Base-by-base conservation (phyloP, 306 rosid species). In the Cyamopsis tetragonoloba region DNA sequence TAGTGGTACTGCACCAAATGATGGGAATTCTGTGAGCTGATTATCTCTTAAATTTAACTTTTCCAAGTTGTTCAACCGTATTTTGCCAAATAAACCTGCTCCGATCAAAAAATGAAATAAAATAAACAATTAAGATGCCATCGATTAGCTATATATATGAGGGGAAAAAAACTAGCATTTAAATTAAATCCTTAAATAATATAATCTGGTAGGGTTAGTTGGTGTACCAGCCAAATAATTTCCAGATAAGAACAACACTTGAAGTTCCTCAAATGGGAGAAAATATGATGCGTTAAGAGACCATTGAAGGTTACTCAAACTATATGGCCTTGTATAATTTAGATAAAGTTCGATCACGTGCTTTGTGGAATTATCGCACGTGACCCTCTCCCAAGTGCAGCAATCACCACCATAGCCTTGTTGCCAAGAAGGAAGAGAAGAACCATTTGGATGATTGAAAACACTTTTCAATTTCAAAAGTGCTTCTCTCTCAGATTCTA, bases 391-490 rank as follows among this genome's bases (percentile, higher is more conserved):
- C 68, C 70, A 63, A 4, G 43, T 28, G 56, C 44, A 27, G 57
- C 70, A 44, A 2, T 46, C 30, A 64, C 20, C 26, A 6, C 20
- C 26, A 6, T 1, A 12, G 11, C 2, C n/a, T n/a, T n/a, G 44
- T 27, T 44, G 11, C 71, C 71, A 66, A 1, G 71, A 66, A 48
- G 48, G 12, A 34, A 66, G 60, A 30, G 60, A 5, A 18, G 47
- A n/a, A 0, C 60, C 71, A 48, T 66, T 66, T 31, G 71, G 60
- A 10, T 66, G 54, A 66, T 32, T 48, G 34, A 66, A 66, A 5
- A 47, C 60, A 6, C 11, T 60, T 34, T 49, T 66, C 9, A 66
- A 14, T 48, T 17, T 66, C 34, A 48, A 0, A 47, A 66, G 71
- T 13, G 22, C 60, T 1, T 9, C 48, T 34, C 60, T 66, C 22